These are phyloP conservation scores for Apiospora saccharicola DNA, from an alignment of 2,329 filamentous ascomycete genomes.

Conservation along the genomic window DNA sequence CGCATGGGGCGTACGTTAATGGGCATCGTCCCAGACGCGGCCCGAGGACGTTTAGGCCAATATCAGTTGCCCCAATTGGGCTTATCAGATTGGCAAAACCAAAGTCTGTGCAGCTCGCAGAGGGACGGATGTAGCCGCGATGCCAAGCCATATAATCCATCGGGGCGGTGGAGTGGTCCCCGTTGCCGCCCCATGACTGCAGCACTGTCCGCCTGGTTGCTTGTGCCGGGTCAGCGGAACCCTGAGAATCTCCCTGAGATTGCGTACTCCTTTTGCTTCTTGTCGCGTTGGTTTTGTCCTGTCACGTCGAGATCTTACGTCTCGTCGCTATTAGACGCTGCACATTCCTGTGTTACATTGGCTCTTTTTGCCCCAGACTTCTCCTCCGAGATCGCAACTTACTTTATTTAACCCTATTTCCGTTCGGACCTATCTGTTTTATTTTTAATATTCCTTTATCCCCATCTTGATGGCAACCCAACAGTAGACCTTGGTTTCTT, in stretches of 20 bases:
- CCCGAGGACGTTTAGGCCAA: not conserved
- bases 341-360: not conserved
- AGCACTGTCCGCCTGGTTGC: not conserved
- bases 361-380: not conserved
- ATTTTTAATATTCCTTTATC: not conserved
- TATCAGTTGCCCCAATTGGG: not conserved
- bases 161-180: not conserved
- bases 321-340: not conserved
- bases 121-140: not conserved
- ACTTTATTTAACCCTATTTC: not conserved
- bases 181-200: not conserved
- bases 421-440: not conserved
- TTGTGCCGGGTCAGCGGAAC: not conserved
- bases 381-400: not conserved
- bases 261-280: not conserved
- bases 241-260: conserved; percentile 2
- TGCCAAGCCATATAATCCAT: not conserved
- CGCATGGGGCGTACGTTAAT: not conserved
- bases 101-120: not conserved
- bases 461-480: no score
- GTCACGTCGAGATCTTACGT: not conserved
- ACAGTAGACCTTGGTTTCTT: not conserved
- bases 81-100: not conserved
- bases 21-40: not conserved
- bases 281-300: not conserved